These are phyloP conservation scores for Salix dunnii DNA, from an alignment of 345 rosid genomes.

Conservation along the genomic window DNA sequence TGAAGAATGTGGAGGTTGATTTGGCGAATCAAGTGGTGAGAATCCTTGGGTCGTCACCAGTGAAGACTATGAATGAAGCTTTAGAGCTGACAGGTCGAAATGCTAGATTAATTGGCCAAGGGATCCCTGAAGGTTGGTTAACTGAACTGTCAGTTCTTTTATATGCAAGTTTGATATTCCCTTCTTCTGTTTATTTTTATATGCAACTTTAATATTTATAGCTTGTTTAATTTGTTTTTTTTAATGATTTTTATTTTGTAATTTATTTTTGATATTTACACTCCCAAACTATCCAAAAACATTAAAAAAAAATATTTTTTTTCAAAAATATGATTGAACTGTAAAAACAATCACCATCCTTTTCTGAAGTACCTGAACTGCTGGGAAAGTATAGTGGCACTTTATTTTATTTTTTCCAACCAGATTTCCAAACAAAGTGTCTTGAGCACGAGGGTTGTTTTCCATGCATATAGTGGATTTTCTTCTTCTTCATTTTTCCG, in stretches of 20 bases:
- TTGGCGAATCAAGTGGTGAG: constrained; percentile 80
- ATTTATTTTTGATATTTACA: too few species aligned
- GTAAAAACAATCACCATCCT: neutral
- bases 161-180: neutral
- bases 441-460: neutral
- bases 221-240: too few species aligned
- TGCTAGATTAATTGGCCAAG: constrained; percentile 89
- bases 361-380: neutral
- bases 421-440: neutral
- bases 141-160: neutral
- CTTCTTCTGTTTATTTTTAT: neutral
- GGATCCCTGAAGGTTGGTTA: constrained; percentile 80
- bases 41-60: constrained; percentile 71
- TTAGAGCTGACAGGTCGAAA: constrained; percentile 82
- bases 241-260: too few species aligned
- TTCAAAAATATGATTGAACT: too few species aligned
- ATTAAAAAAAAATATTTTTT: too few species aligned
- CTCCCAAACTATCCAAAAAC: too few species aligned
- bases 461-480: neutral
- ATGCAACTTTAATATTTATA: neutral
- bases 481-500: too few species aligned
- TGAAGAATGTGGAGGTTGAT: constrained; percentile 80
- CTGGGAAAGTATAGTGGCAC: neutral
- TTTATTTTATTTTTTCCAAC: neutral
- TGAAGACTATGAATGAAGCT: constrained; percentile 71